Base-by-base conservation (phyloP, 2,329 filamentous ascomycete genomes). In the Arthrobotrys iridis region DNA sequence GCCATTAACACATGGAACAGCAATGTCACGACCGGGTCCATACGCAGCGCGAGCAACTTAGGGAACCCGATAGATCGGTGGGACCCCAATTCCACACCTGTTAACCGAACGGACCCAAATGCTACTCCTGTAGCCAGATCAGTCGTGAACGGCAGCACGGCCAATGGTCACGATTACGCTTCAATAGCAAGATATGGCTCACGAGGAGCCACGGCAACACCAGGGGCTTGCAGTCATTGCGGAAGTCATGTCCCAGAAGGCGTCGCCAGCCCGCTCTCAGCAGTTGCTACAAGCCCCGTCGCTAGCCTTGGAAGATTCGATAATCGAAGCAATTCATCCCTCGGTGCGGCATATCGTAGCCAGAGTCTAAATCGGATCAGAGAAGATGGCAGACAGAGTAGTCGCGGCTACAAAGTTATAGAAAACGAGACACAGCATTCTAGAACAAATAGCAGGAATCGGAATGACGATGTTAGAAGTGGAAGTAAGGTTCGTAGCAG, bases 1-100 rank as follows among this genome's bases (percentile, higher is more conserved):
- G 71, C 71, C 4, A 75, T 75, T 50, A 75, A 75, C 41, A 43
- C 66, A 13, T 75, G 71, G 71, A 75, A 75, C 30, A 75, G 48
- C 40, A 75, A 68, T 24, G 71, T 75, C 18, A 63, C 71, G 4
- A 26, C 45, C 4, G 71, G 71, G 8, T 75, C 71, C 7, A 26
- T 75, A 18, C 71, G 71, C 30, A 75, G 71, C 18, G 71, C 46
- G 6, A 75, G 71, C 48, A 75, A 75, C 28, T 30, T 75, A 5
- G 71, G 71, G 18, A 57, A 64, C 22, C 33, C 46, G n/a, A 62
- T 75, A 24, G 71, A 75, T 33, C 71, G 60, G 6, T 68, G 71
- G 71, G 70, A 63, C 43, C 62, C 70, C 6, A 75, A 75, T 45
- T 57, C 71, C 11, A 75, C 71, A 8, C 71, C 71, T 11, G 63